A percentile compares a stretch with the other conserved stretches of the same genome.
These are phyloP conservation scores for Fraxinus albicans DNA, from an alignment of 305 asterid genomes.

Conservation along the genomic window DNA sequence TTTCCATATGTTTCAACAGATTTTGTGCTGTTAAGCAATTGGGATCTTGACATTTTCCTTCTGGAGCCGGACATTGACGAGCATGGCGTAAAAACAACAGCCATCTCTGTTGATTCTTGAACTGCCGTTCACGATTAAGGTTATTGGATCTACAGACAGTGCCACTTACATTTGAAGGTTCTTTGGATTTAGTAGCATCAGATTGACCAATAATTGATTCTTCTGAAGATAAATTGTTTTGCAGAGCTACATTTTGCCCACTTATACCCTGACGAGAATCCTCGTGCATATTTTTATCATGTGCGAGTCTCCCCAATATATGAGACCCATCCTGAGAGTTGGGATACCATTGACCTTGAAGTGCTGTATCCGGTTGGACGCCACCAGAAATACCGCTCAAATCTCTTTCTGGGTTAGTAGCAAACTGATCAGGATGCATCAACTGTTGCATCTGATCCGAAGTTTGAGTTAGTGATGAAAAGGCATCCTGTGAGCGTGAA, in stretches of 20 bases:
- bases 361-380: constrained; percentile 45
- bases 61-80: constrained; percentile 73
- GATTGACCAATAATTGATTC: constrained; percentile 60
- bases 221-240: constrained; percentile 66
- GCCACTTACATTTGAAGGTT: constrained; percentile 42
- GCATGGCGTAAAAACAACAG: constrained; percentile 87
- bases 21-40: constrained; percentile 62
- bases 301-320: constrained; percentile 42
- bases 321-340: constrained; percentile 57
- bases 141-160: constrained; percentile 40
- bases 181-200: constrained; percentile 48
- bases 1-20: constrained; percentile 68
- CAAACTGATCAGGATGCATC: constrained; percentile 55
- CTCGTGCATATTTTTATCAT: constrained; percentile 49
- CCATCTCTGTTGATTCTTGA: constrained; percentile 71
- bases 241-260: constrained; percentile 68
- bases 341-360: constrained; percentile 52
- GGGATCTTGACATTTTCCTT: constrained; percentile 76
- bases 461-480: constrained; percentile 44
- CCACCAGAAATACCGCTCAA: constrained; percentile 50
- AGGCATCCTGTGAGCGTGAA: constrained; percentile 46
- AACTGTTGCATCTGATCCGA: constrained; percentile 62
- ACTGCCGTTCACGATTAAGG: constrained; percentile 56
- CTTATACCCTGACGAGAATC: constrained; percentile 65
- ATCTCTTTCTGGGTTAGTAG: constrained; percentile 52